Evolutionary conservation across 805 yeast genomes (phyloP), one percentile per base, ranked within the genome.

Genomic region (Lipomyces spencermartinsiae): DNA sequence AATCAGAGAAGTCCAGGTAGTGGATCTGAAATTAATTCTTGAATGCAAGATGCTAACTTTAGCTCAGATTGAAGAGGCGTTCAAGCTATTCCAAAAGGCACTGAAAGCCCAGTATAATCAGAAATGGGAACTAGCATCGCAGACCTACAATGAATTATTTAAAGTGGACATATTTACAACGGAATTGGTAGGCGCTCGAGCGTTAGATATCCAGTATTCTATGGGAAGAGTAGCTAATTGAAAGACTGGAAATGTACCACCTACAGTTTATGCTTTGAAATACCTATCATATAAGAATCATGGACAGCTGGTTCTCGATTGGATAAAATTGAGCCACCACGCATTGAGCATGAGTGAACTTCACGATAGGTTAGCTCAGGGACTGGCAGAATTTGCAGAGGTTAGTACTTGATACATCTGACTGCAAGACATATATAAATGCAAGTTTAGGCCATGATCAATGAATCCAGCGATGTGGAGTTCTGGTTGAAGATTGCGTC

Each of bases 1-100:
- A 74, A 90, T 98, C 0, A 82, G 97, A 59, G 99, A 95, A 76
- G 81, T 94, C 31, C 98, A 94, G 74, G 85, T 86, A n/a, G 19
- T 25, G 33, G 31, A 53, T 10, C 16, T 25, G 19, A 22, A 12
- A 53, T 49, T 25, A 53, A 14, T 8, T 53, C 56, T 53, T 53
- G 14, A 10, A 25, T 25, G 34, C 14, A 10, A 25, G 5, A 59
- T 37, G 37, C 22, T 31, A 25, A 60, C 29, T 22, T 31, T 53
- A 34, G n/a, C 19, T 6, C 56, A 63, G 79, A 84, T 88, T 25
- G 98, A 95, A 77, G 91, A 90, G 75, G 95, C 97, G 2, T 89
- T 90, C 76, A 87, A 86, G 72, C 79, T 88, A 12, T 92, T 90
- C 76, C 92, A 92, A 73, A 78, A 79, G 25, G 97, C 97, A 0